These are phyloP conservation scores for Yamadazyma scolyti DNA, from an alignment of 805 yeast genomes.

Conservation along the genomic window DNA sequence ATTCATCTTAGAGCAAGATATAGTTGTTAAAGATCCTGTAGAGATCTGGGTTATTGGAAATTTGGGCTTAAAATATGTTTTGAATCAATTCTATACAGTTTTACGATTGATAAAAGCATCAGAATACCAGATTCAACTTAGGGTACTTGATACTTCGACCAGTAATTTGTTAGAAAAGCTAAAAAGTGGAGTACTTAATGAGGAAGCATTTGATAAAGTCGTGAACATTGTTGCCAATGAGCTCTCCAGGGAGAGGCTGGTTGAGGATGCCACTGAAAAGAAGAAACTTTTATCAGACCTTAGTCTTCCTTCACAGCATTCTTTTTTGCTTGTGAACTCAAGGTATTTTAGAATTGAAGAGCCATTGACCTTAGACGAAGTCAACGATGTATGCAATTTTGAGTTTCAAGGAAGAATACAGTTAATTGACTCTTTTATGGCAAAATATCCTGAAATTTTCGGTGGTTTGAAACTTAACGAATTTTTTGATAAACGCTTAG, in stretches of 20 bases:
- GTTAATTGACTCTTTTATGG: constrained; percentile 23
- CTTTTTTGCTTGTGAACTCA: constrained; percentile 52
- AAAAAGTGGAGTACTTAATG: constrained; percentile 3
- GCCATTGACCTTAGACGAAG: constrained; percentile 18
- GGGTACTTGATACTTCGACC: constrained; percentile 25
- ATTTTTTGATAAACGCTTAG: constrained; percentile 2
- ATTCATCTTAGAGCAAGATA: constrained; percentile 19
- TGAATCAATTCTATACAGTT: constrained; percentile 35
- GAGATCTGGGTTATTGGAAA: constrained; percentile 55
- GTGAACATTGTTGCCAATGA: background rate
- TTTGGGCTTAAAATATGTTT: constrained; percentile 26
- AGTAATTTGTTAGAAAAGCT: constrained; percentile 3
- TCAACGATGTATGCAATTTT: constrained; percentile 39
- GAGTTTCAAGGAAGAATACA: constrained; percentile 47
- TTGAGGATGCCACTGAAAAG: constrained; percentile 1
- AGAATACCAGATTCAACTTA: constrained; percentile 33
- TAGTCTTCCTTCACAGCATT: constrained; percentile 27
- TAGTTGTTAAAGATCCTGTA: constrained; percentile 2
- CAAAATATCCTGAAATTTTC: constrained; percentile 24
- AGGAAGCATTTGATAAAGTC: background rate
- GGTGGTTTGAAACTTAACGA: constrained; percentile 15
- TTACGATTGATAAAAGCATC: constrained; percentile 33
- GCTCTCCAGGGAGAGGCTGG: background rate
- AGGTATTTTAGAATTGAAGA: constrained; percentile 40
- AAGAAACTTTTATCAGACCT: constrained; percentile 22